Evolutionary conservation across 768 basidiomycete genomes (phyloP).

Genomic region (Fibroporia radiculosa): DNA sequence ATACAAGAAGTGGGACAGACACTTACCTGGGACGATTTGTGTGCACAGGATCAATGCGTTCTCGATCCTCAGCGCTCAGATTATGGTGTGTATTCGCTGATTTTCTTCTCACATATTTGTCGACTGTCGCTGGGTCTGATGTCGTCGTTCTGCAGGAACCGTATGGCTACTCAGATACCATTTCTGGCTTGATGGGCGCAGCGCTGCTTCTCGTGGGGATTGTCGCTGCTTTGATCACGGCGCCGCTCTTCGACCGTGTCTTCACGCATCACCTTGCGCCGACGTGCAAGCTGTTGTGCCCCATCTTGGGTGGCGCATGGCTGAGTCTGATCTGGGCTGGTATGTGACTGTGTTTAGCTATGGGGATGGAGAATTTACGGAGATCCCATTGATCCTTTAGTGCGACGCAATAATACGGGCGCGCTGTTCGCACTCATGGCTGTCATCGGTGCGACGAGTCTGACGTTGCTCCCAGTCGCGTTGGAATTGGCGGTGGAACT

Average conservation of each 20-base stretch:
- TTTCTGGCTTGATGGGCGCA: conserved; percentile 66
- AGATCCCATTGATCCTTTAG: conserved; percentile 27
- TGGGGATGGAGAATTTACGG: background rate
- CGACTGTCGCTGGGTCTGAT: background rate
- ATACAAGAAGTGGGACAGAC: background rate
- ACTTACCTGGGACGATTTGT: background rate
- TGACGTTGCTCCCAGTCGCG: conserved; percentile 68
- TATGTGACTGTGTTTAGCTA: conserved; percentile 23
- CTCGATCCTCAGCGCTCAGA: conserved; percentile 57
- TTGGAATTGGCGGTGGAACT: conserved; percentile 77
- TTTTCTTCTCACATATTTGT: background rate
- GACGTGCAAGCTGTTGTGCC: conserved; percentile 51
- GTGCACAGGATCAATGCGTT: conserved; percentile 49
- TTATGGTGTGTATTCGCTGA: conserved; percentile 43
- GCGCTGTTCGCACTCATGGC: conserved; percentile 61
- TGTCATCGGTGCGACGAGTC: conserved; percentile 55
- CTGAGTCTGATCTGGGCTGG: conserved; percentile 77
- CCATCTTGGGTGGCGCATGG: conserved; percentile 57
- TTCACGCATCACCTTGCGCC: conserved; percentile 65
- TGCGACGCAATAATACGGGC: conserved; percentile 50
- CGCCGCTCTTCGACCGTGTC: conserved; percentile 78
- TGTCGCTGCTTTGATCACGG: conserved; percentile 54
- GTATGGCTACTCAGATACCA: conserved; percentile 58
- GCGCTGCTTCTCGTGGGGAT: conserved; percentile 64
- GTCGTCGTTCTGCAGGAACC: conserved; percentile 41